A percentile compares a stretch with the other conserved stretches of the same genome.
These are phyloP conservation scores for Chloropicon primus DNA, from an alignment of 139 green algal genomes.

Conservation along the genomic window DNA sequence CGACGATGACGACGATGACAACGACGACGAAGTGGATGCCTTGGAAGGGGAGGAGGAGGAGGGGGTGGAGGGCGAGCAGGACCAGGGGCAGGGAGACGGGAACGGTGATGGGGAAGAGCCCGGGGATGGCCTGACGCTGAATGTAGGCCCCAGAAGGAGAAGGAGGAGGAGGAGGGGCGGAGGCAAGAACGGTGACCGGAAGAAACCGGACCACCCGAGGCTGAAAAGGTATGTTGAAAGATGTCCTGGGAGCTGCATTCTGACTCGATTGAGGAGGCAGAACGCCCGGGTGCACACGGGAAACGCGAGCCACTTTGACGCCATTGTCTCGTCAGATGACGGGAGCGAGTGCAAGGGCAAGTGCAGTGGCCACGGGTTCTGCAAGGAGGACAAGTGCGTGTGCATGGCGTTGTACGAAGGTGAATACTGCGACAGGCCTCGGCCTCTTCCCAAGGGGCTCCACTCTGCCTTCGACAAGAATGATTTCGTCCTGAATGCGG, in stretches of 20 bases:
- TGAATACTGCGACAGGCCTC: background rate
- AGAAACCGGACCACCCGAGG: background rate
- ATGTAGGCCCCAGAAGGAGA: background rate
- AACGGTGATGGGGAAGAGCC: background rate
- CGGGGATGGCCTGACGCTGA: background rate
- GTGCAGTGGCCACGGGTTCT: constrained; percentile 2
- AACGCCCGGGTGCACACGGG: background rate
- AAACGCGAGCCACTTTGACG: background rate
- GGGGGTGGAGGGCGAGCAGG: background rate
- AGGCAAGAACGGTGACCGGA: background rate
- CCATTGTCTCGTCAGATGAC: background rate
- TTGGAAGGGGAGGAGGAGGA: background rate
- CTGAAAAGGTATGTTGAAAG: background rate
- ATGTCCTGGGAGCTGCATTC: background rate
- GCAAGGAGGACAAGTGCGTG: background rate
- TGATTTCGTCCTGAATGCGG: background rate
- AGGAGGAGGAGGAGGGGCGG: background rate
- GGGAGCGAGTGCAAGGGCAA: background rate
- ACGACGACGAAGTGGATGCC: background rate
- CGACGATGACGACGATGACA: background rate
- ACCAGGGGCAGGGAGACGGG: background rate
- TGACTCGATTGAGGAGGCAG: background rate
- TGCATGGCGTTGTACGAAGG: constrained; percentile 6
- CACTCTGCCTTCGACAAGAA: background rate
- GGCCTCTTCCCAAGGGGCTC: background rate